Percentiles rank a stretch among this genome's conserved stretches.
These are phyloP conservation scores for Daldinia caldariorum DNA, from an alignment of 495 filamentous ascomycete genomes.

Conservation along the genomic window DNA sequence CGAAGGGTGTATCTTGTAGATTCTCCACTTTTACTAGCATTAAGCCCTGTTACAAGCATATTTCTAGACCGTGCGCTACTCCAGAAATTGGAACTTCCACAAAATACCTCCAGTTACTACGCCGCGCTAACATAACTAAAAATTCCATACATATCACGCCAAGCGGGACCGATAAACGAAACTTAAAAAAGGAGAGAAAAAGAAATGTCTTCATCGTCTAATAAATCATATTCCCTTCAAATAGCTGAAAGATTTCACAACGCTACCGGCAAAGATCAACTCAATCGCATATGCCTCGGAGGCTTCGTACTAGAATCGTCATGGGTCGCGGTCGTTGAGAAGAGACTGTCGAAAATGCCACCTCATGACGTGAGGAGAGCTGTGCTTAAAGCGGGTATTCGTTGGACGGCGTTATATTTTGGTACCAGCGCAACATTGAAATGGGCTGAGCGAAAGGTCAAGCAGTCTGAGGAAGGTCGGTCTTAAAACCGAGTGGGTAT, in stretches of 20 bases:
- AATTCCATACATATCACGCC: neutral
- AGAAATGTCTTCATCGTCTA: slow-evolving; percentile 26
- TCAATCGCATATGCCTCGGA: slow-evolving; percentile 18
- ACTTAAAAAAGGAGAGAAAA: neutral
- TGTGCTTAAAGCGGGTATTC: slow-evolving; percentile 20
- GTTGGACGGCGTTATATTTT: slow-evolving; percentile 28
- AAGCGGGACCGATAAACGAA: neutral
- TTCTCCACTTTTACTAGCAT: neutral
- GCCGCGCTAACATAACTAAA: neutral
- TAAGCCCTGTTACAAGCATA: neutral
- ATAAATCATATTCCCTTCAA: slow-evolving; percentile 35
- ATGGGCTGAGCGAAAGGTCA: slow-evolving; percentile 40
- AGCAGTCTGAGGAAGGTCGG: slow-evolving; percentile 1
- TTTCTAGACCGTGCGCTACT: neutral
- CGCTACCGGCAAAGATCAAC: slow-evolving; percentile 33
- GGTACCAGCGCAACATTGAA: slow-evolving; percentile 16
- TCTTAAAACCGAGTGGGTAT: slow-evolving; percentile 4
- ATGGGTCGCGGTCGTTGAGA: slow-evolving; percentile 34
- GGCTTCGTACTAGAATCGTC: slow-evolving; percentile 34
- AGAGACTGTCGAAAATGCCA: slow-evolving; percentile 28
- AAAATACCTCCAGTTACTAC: neutral
- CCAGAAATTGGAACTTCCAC: neutral
- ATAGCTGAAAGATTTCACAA: slow-evolving; percentile 40
- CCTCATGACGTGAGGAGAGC: slow-evolving; percentile 22
- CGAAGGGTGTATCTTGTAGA: neutral